Conservation (phyloP, 2,329 filamentous ascomycete genomes). For the Ambrosiella cleistominuta region DNA sequence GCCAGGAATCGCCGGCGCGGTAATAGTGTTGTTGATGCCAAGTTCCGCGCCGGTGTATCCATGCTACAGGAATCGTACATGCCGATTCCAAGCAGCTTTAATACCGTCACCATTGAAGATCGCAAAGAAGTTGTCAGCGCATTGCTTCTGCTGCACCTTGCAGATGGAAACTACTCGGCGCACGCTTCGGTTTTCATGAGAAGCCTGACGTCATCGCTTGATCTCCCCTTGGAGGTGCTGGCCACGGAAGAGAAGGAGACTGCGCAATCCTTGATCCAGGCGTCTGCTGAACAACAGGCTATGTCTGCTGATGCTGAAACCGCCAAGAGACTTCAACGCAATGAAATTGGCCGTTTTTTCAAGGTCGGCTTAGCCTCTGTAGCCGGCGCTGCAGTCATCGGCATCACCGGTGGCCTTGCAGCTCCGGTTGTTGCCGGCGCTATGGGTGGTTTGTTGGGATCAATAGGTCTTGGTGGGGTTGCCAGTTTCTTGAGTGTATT, state of each 20-base stretch:
- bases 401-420: conserved; percentile 77
- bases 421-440: conserved; percentile 77
- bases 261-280: conserved; percentile 55
- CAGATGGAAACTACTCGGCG: conserved; percentile 56
- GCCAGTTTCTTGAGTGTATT: conserved; percentile 74
- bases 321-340: conserved; percentile 53
- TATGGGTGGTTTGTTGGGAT: conserved; percentile 66
- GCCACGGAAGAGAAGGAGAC: conserved; percentile 57
- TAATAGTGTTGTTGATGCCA: conserved; percentile 21
- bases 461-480: conserved; percentile 67
- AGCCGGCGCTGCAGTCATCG: conserved; percentile 77
- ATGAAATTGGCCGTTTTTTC: conserved; percentile 57
- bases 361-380: conserved; percentile 82
- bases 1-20: conserved; percentile 12
- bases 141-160: conserved; percentile 51
- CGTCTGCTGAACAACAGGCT: conserved; percentile 28
- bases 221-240: conserved; percentile 42
- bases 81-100: conserved; percentile 35
- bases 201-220: conserved; percentile 49
- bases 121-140: conserved; percentile 50
- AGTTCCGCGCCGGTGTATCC: conserved; percentile 22
- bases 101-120: conserved; percentile 39
- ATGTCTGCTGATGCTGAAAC: conserved; percentile 65
- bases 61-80: conserved; percentile 34
- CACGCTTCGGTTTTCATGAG: conserved; percentile 54